phyloP scores from a whole-genome alignment of 2,329 filamentous ascomycete species.

The Pseudogymnoascus sp. region DNA sequence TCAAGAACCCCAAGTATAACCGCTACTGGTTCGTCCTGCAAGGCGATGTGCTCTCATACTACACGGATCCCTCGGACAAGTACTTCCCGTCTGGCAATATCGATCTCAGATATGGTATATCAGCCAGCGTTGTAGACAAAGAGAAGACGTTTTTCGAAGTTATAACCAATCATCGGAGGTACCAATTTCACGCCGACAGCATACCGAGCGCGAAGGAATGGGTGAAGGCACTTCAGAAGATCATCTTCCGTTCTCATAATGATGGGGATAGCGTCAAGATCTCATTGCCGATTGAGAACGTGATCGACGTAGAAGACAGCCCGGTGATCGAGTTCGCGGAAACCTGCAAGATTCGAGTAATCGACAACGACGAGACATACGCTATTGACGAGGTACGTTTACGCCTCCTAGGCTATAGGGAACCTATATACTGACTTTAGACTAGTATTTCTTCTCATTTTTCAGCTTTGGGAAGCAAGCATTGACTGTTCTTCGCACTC shows the following conservation, averaged over 20 bases:
- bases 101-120: conserved; percentile 84
- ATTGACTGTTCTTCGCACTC: conserved; percentile 58
- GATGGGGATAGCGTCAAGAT: conserved; percentile 97
- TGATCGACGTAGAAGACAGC: conserved; percentile 88
- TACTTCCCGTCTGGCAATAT: conserved; percentile 92
- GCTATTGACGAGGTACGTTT: conserved; percentile 77
- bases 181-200: conserved; percentile 85
- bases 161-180: conserved; percentile 72
- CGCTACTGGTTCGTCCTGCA: conserved; percentile 92
- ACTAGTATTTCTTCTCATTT: conserved; percentile 90
- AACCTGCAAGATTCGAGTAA: conserved; percentile 85
- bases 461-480: conserved; percentile 81
- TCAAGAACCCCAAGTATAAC: conserved; percentile 77
- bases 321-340: conserved; percentile 87
- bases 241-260: conserved; percentile 92
- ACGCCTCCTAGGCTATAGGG: not conserved
- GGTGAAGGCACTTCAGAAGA: conserved; percentile 88
- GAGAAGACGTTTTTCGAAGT: conserved; percentile 70
- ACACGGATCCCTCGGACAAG: conserved; percentile 69
- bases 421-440: conserved; percentile 19
- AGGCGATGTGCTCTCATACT: conserved; percentile 87
- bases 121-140: conserved; percentile 68
- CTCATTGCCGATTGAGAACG: conserved; percentile 76
- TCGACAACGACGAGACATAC: conserved; percentile 90
- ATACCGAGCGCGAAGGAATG: conserved; percentile 85